These are phyloP conservation scores for Jacaranda mimosifolia DNA, from an alignment of 257 asterid species.

Conservation along the genomic window DNA sequence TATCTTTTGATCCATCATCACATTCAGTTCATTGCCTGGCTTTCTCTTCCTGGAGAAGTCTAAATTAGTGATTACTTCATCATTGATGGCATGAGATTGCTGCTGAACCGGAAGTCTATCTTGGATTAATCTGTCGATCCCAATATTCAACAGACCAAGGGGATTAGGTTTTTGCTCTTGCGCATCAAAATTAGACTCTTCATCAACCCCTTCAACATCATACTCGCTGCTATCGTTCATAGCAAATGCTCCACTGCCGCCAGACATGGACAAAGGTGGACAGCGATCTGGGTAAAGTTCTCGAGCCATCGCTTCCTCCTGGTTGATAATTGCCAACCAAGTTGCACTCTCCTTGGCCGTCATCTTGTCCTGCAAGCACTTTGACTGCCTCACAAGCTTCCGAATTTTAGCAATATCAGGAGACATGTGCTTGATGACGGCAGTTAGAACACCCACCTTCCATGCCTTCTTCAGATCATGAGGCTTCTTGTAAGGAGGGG, in stretches of 20 bases:
- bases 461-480: slow-evolving; percentile 87
- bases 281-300: slow-evolving; percentile 79
- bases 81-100: slow-evolving; percentile 48
- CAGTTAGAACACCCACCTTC: slow-evolving; percentile 88
- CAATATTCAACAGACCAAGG: slow-evolving; percentile 49
- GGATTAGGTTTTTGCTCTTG: slow-evolving; percentile 78
- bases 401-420: slow-evolving; percentile 89
- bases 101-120: slow-evolving; percentile 50
- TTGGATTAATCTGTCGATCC: slow-evolving; percentile 45
- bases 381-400: slow-evolving; percentile 83
- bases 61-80: slow-evolving; percentile 51
- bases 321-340: slow-evolving; percentile 82
- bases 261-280: slow-evolving; percentile 57
- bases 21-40: slow-evolving; percentile 50
- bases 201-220: slow-evolving; percentile 72
- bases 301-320: slow-evolving; percentile 79
- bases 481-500: slow-evolving; percentile 95
- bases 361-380: slow-evolving; percentile 94
- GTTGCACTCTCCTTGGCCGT: slow-evolving; percentile 92
- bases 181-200: slow-evolving; percentile 57
- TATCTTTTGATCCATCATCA: slow-evolving; percentile 57
- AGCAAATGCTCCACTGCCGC: slow-evolving; percentile 57
- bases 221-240: slow-evolving; percentile 74
- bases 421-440: slow-evolving; percentile 85
- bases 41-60: slow-evolving; percentile 78